Evolutionary conservation across 805 yeast species (phyloP).

Genomic region (Yamadazyma endophytica): DNA sequence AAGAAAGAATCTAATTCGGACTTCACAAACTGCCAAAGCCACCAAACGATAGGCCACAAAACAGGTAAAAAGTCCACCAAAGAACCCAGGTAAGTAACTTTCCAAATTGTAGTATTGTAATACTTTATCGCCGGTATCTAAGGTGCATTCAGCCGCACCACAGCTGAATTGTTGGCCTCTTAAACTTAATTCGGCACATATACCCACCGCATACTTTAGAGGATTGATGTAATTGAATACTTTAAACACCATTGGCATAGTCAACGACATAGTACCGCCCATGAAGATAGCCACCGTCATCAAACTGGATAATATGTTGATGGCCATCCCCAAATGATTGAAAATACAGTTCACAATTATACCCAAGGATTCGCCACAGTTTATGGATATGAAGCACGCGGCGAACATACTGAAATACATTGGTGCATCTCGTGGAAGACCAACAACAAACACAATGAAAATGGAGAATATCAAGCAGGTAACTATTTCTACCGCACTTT

Average conservation of each 20-base stretch:
- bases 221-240: slow-evolving; percentile 80
- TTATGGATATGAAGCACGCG: slow-evolving; percentile 49
- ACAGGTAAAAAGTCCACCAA: slow-evolving; percentile 35
- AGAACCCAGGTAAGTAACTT: slow-evolving; percentile 19
- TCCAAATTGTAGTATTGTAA: slow-evolving; percentile 27
- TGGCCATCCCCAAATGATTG: slow-evolving; percentile 74
- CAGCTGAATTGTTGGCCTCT: slow-evolving; percentile 49
- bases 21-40: slow-evolving; percentile 21
- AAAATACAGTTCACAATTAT: slow-evolving; percentile 73
- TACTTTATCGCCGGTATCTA: slow-evolving; percentile 29
- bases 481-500: slow-evolving; percentile 63
- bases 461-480: slow-evolving; percentile 56
- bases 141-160: slow-evolving; percentile 14
- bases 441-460: slow-evolving; percentile 65
- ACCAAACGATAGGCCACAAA: slow-evolving; percentile 29
- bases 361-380: slow-evolving; percentile 84
- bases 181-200: slow-evolving; percentile 58
- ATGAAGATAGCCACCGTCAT: slow-evolving; percentile 71
- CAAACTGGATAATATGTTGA: slow-evolving; percentile 63
- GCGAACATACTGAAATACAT: slow-evolving; percentile 65
- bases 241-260: slow-evolving; percentile 64
- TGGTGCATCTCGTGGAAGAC: slow-evolving; percentile 63
- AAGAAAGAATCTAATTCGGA: slow-evolving; percentile 22
- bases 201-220: slow-evolving; percentile 63
- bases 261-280: slow-evolving; percentile 80